Base-by-base conservation (phyloP, 345 rosid genomes). In the Citropsis articulata region DNA sequence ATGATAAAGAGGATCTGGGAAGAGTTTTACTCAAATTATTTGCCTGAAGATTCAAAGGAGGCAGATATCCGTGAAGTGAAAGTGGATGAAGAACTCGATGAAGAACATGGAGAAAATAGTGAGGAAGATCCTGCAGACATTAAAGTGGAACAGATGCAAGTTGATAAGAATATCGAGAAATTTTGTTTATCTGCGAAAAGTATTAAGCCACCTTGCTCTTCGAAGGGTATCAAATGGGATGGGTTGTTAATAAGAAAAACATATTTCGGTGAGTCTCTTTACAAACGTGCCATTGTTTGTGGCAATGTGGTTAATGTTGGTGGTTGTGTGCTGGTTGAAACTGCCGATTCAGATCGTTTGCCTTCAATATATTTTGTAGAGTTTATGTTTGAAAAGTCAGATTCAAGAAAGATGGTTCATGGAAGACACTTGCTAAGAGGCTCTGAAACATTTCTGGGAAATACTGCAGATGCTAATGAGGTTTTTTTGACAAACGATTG, bases 1-100 rank as follows among this genome's bases (percentile, higher is more conserved):
- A 81, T 93, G 24, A 85, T 95, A 76, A 90, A 90, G 78, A 89
- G 92, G 72, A 87, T 93, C 42, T 95, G 98, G 99, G 96, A 94
- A 2, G 93, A 92, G 71, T 92, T 79, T 84, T 95, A 84, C 81
- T 91, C 94, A 9, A 90, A 87, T 73, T 82, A 87, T 78, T 76
- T 69, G 35, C 92, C 89, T 13, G 94, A 93, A 71, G 86, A 82
- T 75, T 19, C 76, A 72, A 71, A 80, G 70, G 91, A 83, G 72
- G 85, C 80, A 59, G 78, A 72, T 57, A 59, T 27, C 66, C 62
- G 65, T 40, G 88, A 77, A 66, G 75, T 75, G 28, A 85, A 73
- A 78, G 88, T 80, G 61, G 90, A 84, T 1, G 89, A 89, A 24
- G 87, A 85, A 72, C 79, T 66, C 5, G 86, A 80, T 13, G 55